These are phyloP conservation scores for Claviceps digitariae DNA, from an alignment of 2,329 filamentous ascomycete species.

Conservation along the genomic window DNA sequence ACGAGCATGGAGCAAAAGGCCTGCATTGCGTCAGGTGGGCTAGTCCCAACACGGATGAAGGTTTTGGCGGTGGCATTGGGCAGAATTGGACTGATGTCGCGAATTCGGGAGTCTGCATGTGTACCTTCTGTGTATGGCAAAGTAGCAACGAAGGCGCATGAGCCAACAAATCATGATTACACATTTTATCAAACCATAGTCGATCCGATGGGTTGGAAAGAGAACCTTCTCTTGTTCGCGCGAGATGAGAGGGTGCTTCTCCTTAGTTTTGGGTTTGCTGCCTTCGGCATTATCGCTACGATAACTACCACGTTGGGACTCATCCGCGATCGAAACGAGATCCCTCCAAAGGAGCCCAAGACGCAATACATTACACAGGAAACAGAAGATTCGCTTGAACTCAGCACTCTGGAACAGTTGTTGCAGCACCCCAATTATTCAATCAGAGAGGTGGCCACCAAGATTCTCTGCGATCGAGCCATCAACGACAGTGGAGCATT, in stretches of 20 bases:
- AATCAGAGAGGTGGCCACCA: constrained; percentile 54
- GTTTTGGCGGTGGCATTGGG: constrained; percentile 11
- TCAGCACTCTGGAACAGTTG: constrained; percentile 53
- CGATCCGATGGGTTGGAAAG: constrained; percentile 25
- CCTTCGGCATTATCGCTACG: constrained; percentile 42
- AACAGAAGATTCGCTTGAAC: constrained; percentile 56
- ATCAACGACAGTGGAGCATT: constrained; percentile 44
- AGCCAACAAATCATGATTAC: constrained; percentile 5
- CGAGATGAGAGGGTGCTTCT: constrained; percentile 42
- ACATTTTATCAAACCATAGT: constrained; percentile 7
- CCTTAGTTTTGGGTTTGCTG: constrained; percentile 40
- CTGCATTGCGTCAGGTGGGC: background rate
- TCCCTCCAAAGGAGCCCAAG: constrained; percentile 50
- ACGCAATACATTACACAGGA: constrained; percentile 63
- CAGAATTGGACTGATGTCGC: constrained; percentile 7
- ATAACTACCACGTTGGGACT: constrained; percentile 45
- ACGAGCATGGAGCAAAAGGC: constrained; percentile 1
- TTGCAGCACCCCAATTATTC: constrained; percentile 58
- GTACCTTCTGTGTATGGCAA: background rate
- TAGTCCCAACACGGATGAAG: constrained; percentile 4
- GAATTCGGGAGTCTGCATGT: too few species aligned
- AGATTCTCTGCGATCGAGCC: constrained; percentile 41
- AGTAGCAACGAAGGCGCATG: background rate
- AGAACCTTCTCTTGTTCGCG: constrained; percentile 15
- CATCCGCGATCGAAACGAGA: constrained; percentile 50